Percentiles rank a stretch among this genome's conserved stretches.
Evolutionary conservation across 345 rosid genomes (phyloP).

Genomic region (Hypericum androsaemum): DNA sequence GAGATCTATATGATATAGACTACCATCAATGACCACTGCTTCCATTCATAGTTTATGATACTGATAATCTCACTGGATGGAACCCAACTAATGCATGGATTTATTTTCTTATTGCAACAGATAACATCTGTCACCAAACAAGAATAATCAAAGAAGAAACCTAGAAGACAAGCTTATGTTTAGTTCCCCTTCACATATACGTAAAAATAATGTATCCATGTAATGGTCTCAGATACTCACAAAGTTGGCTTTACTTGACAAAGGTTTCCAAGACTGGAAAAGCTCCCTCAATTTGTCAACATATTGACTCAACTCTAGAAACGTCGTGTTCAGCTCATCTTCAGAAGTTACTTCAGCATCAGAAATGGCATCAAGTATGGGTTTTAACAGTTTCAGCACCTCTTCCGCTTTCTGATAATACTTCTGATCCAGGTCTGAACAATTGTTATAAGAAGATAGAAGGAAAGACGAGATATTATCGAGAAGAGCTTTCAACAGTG

Average conservation of each 20-base stretch:
- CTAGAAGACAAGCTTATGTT: no score
- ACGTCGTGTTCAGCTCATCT: constrained; percentile 42
- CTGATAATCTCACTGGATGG: no score
- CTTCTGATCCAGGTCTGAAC: constrained; percentile 55
- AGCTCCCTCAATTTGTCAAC: constrained; percentile 57
- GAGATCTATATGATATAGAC: no score
- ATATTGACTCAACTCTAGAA: constrained; percentile 56
- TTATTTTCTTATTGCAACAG: no score
- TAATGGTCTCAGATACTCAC: constrained; percentile 37
- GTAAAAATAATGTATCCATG: no score
- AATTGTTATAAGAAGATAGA: constrained; percentile 48
- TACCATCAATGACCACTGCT: no score
- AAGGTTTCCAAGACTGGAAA: constrained; percentile 62
- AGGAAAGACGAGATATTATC: constrained; percentile 51
- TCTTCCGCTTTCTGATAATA: constrained; percentile 69
- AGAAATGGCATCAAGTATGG: constrained; percentile 46
- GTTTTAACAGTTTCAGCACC: constrained; percentile 63
- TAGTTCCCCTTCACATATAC: no score
- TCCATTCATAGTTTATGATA: no score
- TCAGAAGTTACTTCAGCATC: constrained; percentile 53
- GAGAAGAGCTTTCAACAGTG: constrained; percentile 54
- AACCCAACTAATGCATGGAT: no score
- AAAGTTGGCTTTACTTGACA: constrained; percentile 71
- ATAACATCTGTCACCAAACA: no score
- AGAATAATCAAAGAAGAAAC: no score